Conservation (phyloP, 2,329 filamentous ascomycete genomes). For the Coniochaeta sp. region DNA sequence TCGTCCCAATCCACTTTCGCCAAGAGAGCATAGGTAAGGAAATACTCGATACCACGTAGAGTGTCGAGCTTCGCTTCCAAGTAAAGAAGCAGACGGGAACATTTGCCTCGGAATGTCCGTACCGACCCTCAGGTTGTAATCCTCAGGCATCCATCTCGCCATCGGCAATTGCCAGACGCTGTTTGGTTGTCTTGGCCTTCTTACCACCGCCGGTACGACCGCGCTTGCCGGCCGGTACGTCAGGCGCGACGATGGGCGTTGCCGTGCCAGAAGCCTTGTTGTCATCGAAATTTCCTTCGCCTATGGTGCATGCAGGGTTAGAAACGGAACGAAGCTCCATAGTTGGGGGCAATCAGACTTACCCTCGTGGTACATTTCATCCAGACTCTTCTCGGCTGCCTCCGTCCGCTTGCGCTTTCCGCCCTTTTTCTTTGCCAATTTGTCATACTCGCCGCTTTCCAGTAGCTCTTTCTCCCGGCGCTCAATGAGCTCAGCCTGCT, state of each 20-base stretch:
- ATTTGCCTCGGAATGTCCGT: neutral
- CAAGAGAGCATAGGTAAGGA: neutral
- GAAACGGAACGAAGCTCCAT: neutral
- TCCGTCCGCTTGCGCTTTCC: slow-evolving; percentile 46
- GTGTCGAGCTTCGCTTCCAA: neutral
- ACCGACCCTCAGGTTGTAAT: neutral
- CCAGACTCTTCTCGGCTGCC: slow-evolving; percentile 54
- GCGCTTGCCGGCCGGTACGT: slow-evolving; percentile 48
- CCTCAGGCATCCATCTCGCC: slow-evolving; percentile 35
- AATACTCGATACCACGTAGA: neutral
- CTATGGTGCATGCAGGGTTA: slow-evolving; percentile 40
- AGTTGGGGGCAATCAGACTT: slow-evolving; percentile 27
- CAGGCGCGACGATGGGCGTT: slow-evolving; percentile 58
- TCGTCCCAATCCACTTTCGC: neutral
- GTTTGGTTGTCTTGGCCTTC: slow-evolving; percentile 62
- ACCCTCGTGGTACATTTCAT: slow-evolving; percentile 99
- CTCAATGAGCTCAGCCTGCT: slow-evolving; percentile 91
- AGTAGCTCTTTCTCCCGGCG: slow-evolving; percentile 82
- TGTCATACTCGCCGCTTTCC: slow-evolving; percentile 61
- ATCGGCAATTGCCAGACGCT: slow-evolving; percentile 60
- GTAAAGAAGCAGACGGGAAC: neutral
- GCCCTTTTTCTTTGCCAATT: slow-evolving; percentile 49
- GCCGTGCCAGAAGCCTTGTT: slow-evolving; percentile 80
- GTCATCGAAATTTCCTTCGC: slow-evolving; percentile 94
- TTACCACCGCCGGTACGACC: slow-evolving; percentile 44